Percentiles rank a stretch among this genome's conserved stretches.
Conservation (phyloP, 2,329 filamentous ascomycete species). For the Fusarium nelsonii region DNA sequence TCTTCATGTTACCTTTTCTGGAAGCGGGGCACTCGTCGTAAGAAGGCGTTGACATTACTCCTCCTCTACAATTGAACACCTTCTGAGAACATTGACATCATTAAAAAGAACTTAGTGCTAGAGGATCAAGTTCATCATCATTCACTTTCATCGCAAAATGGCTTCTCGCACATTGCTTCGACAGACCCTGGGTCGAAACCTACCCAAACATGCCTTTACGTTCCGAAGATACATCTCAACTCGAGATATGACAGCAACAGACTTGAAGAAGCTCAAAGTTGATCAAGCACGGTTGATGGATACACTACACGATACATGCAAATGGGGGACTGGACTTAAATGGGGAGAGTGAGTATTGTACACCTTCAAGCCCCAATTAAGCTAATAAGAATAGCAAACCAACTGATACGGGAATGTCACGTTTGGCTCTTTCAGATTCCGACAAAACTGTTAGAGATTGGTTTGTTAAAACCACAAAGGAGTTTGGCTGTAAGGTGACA, state of each 20-base stretch:
- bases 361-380: accelerated
- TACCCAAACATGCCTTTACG: background rate
- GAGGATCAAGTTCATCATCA: accelerated
- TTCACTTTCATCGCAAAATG: background rate
- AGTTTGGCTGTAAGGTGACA: constrained; percentile 74
- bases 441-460: constrained; percentile 81
- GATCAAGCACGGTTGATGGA: constrained; percentile 42
- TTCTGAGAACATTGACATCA: constrained; percentile 8
- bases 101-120: background rate
- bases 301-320: constrained; percentile 41
- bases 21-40: constrained; percentile 30
- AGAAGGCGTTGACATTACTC: constrained; percentile 25
- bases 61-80: background rate
- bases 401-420: constrained; percentile 79
- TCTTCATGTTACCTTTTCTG: constrained; percentile 1
- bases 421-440: constrained; percentile 76
- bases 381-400: constrained; percentile 37
- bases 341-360: constrained; percentile 40
- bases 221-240: constrained; percentile 33
- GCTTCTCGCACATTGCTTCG: background rate
- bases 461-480: constrained; percentile 74
- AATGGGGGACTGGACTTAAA: constrained; percentile 36
- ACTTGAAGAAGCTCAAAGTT: constrained; percentile 40
- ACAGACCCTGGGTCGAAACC: background rate
- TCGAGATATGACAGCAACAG: constrained; percentile 35